Percentiles rank a stretch among this genome's conserved stretches.
These are phyloP conservation scores for Naematelia aurantialba DNA, from an alignment of 768 basidiomycete species.

Conservation along the genomic window DNA sequence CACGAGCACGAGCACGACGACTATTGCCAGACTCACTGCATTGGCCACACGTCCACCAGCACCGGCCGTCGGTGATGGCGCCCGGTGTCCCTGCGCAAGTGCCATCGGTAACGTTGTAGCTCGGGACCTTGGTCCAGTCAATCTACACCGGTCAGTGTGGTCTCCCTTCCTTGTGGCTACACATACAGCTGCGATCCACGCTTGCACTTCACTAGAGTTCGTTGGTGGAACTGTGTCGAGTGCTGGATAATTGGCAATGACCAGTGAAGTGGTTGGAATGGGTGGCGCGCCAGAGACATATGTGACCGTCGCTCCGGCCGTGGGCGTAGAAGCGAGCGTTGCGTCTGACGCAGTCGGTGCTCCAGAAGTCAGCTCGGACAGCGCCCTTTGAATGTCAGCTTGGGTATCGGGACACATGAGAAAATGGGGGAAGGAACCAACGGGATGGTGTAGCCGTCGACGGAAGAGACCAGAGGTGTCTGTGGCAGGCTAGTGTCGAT, in stretches of 20 bases:
- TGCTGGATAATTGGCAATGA: constrained; percentile 45
- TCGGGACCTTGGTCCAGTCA: constrained; percentile 39
- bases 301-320: constrained; percentile 37
- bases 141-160: constrained; percentile 13
- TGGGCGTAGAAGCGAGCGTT: constrained; percentile 41
- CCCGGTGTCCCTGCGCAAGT: constrained; percentile 61
- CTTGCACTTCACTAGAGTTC: constrained; percentile 45
- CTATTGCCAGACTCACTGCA: constrained; percentile 53
- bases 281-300: constrained; percentile 39
- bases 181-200: constrained; percentile 26
- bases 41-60: constrained; percentile 80
- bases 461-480: constrained; percentile 14
- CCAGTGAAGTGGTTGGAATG: constrained; percentile 31
- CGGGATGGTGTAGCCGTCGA: constrained; percentile 35
- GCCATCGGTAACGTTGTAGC: constrained; percentile 36
- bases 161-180: not conserved
- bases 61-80: constrained; percentile 59
- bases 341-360: constrained; percentile 32
- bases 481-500: constrained; percentile 25
- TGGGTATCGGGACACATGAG: not conserved
- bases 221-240: constrained; percentile 44
- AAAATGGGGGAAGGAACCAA: constrained; percentile 16
- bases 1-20: not conserved
- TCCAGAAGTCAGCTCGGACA: constrained; percentile 40
- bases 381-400: constrained; percentile 14